Evolutionary conservation across 1,284 basidiomycete genomes (phyloP).

Genomic region (Microbotryomycetes sp.): DNA sequence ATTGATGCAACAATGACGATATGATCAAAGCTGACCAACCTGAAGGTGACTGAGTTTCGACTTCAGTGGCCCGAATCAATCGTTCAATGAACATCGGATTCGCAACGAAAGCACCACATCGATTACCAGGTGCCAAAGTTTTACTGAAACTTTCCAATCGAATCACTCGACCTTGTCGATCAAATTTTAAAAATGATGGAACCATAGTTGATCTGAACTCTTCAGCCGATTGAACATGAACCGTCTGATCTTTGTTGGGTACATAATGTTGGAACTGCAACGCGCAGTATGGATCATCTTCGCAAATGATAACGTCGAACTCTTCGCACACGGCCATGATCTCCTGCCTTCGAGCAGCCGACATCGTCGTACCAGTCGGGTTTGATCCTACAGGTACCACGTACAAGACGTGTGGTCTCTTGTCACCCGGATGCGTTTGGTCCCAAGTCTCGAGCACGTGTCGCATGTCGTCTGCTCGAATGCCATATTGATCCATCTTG

Average conservation of each 20-base stretch:
- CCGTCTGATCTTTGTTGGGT: slow-evolving; percentile 45
- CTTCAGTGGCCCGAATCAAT: slow-evolving; percentile 63
- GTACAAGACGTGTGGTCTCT: slow-evolving; percentile 66
- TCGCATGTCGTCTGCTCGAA: slow-evolving; percentile 57
- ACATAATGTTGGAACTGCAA: slow-evolving; percentile 55
- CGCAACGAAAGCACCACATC: slow-evolving; percentile 68
- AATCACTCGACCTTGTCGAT: slow-evolving; percentile 69
- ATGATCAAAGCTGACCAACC: slow-evolving; percentile 62
- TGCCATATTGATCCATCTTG: slow-evolving; percentile 64
- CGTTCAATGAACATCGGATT: slow-evolving; percentile 63
- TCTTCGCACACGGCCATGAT: slow-evolving; percentile 72
- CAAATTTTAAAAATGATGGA: slow-evolving; percentile 65
- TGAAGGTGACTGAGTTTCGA: slow-evolving; percentile 62
- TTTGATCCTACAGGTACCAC: slow-evolving; percentile 69
- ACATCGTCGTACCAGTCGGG: slow-evolving; percentile 60
- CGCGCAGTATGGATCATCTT: slow-evolving; percentile 48
- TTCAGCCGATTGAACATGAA: background rate
- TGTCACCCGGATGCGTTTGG: slow-evolving; percentile 49
- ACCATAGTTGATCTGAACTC: slow-evolving; percentile 52
- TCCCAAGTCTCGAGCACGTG: slow-evolving; percentile 62
- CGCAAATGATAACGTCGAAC: slow-evolving; percentile 50
- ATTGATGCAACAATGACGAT: slow-evolving; percentile 55
- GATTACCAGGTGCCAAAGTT: slow-evolving; percentile 68
- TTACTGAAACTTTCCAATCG: slow-evolving; percentile 72
- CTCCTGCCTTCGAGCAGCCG: slow-evolving; percentile 59